Evolutionary conservation across 2,329 filamentous ascomycete genomes (phyloP), one percentile per base, ranked within the genome.

Genomic region (Stachybotrys chlorohalonatus): DNA sequence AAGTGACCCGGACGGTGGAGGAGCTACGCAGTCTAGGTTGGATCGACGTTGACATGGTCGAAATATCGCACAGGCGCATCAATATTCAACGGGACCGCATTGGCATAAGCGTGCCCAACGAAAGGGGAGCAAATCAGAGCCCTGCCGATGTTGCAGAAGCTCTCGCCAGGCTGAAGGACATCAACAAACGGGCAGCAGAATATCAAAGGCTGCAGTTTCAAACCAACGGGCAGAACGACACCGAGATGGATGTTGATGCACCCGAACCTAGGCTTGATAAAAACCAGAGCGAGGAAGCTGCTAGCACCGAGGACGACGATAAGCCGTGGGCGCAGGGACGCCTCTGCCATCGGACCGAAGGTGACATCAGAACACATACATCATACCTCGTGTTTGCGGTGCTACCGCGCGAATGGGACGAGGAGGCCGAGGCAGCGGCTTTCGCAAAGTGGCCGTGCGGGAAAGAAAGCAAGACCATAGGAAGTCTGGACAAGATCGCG

Each of bases 321-420:
- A 84, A 89, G 58, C 69, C 81, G 1, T 95, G 86, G 74, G 82
- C 87, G 66, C 83, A 92, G 57, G 94, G 94, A 1, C 82, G 83
- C 31, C 66, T 97, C 47, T 80, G 90, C 32, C 90, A 95, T 63
- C 82, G 90, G 30, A 85, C 89, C 0, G 94, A 99, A 73, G 75
- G 85, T 0, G 94, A 99, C 65, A 75, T 97, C 57, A 96, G 96
- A 78, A 94, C 89, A 7, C 94, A 99, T 71, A 99, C 94, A 0
- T 94, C 89, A n/a, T 99, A 99, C 68, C 80, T 99, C 5, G 88
- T 95, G 5, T 99, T 99, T 73, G 94, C 94, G 0, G 76, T 94
- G 3, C 72, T 99, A 57, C 93, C 94, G n/a, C 79, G 84, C 48
- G 85, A 89, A 58, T 99, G 94, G 94, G 85, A 77, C 0, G 86